Percentiles rank a stretch among this genome's conserved stretches.
phyloP scores from a whole-genome alignment of 2,329 filamentous ascomycete genomes.

The Fusarium scirpi region DNA sequence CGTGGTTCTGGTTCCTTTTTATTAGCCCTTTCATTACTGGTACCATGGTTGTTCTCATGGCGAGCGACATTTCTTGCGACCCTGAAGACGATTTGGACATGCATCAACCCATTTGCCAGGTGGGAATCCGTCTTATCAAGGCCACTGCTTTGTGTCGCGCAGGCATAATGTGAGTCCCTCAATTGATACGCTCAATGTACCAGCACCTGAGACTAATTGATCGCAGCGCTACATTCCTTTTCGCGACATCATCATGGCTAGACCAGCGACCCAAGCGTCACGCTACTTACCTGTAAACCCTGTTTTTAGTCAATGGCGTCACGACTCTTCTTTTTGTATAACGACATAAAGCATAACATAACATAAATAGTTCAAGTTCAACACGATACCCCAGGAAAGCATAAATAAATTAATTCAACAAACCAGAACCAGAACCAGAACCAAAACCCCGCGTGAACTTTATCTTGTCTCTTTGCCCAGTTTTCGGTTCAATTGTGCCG shows the following conservation, averaged over 20 bases:
- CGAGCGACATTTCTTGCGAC: slow-evolving; percentile 37
- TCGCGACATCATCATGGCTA: slow-evolving; percentile 34
- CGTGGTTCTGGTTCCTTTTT: slow-evolving; percentile 37
- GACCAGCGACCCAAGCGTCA: slow-evolving; percentile 10
- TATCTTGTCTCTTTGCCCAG: background rate
- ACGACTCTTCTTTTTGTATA: slow-evolving; percentile 21
- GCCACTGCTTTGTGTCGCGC: slow-evolving; percentile 34
- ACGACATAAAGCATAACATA: slow-evolving; percentile 18
- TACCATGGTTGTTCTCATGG: slow-evolving; percentile 30
- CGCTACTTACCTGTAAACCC: background rate
- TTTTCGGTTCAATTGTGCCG: background rate
- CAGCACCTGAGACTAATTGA: no score
- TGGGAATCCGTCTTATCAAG: slow-evolving; percentile 34
- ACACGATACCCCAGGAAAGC: slow-evolving; percentile 3
- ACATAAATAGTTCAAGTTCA: slow-evolving; percentile 1
- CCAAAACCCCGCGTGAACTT: background rate
- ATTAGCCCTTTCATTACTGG: slow-evolving; percentile 25
- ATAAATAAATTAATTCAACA: background rate
- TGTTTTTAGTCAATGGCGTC: slow-evolving; percentile 24
- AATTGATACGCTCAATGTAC: background rate
- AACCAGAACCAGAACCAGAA: background rate
- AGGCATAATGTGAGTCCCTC: slow-evolving; percentile 27
- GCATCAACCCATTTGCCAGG: slow-evolving; percentile 32
- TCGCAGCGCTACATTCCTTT: slow-evolving; percentile 24
- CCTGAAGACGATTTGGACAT: slow-evolving; percentile 28